phyloP scores from a whole-genome alignment of 78 protist species.

The Fonticula alba region DNA sequence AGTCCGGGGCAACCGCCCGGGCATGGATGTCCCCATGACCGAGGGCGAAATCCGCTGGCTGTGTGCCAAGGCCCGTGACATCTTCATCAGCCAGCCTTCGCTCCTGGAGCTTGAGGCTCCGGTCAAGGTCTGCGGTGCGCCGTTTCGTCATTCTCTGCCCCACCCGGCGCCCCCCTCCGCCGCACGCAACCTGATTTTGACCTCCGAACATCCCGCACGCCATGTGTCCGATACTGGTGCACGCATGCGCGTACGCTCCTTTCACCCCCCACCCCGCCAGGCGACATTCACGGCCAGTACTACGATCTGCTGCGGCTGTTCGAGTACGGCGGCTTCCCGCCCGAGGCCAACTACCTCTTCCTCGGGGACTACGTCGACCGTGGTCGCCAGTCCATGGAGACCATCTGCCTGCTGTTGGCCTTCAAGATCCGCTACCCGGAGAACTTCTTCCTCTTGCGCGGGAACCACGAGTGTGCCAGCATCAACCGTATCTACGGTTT shows the following conservation, averaged over 20 bases:
- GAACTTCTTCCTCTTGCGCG: conserved; percentile 96
- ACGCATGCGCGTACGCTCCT: too few relatives aligned
- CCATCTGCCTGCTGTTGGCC: conserved; percentile 90
- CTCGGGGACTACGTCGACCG: conserved; percentile 99
- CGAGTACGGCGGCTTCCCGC: conserved; percentile 97
- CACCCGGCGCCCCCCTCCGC: too few relatives aligned
- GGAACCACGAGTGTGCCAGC: conserved; percentile 98
- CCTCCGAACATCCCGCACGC: too few relatives aligned
- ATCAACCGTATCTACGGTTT: conserved; percentile 99
- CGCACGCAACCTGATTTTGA: too few relatives aligned
- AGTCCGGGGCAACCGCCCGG: conserved; percentile 61
- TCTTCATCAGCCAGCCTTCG: conserved; percentile 83
- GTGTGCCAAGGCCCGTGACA: conserved; percentile 55
- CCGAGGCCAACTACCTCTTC: conserved; percentile 94
- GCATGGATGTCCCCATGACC: conserved; percentile 53
- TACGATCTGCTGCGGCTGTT: conserved; percentile 91
- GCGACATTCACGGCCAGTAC: conserved; percentile 97
- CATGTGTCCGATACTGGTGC: too few relatives aligned
- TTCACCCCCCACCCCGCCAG: too few relatives aligned
- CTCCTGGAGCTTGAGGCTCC: conserved; percentile 91
- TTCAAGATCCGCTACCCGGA: conserved; percentile 97
- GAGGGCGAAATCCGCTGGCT: conserved; percentile 69
- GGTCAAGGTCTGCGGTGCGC: conserved; percentile 32
- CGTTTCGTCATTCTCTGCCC: too few relatives aligned
- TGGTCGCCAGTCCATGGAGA: conserved; percentile 85